These are phyloP conservation scores for Verticillium tricorpus DNA, from an alignment of 2,329 filamentous ascomycete genomes.

Conservation along the genomic window DNA sequence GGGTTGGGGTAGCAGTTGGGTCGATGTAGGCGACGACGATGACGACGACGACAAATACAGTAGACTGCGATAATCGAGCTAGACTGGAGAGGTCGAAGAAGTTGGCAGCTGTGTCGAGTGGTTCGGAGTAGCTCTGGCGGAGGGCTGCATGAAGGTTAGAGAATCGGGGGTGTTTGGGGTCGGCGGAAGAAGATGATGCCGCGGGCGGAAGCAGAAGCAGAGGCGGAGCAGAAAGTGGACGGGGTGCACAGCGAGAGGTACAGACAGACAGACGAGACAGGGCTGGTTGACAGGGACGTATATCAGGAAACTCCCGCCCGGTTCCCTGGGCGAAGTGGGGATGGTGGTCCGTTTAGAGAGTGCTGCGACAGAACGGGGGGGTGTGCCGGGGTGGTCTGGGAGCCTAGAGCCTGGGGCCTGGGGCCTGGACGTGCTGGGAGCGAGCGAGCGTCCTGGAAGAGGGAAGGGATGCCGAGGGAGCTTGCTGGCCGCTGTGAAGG, in stretches of 20 bases:
- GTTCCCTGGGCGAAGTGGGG: conserved; percentile 4
- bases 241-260: neutral
- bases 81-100: neutral
- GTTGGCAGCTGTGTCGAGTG: neutral
- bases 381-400: neutral
- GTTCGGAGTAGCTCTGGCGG: neutral
- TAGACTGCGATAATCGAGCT: neutral
- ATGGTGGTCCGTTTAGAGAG: neutral
- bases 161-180: neutral
- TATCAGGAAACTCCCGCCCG: conserved; percentile 2
- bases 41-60: neutral
- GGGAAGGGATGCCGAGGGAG: neutral
- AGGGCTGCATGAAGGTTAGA: neutral
- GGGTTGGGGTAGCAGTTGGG: neutral
- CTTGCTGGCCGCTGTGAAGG: neutral
- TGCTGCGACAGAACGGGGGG: neutral
- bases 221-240: conserved; percentile 1
- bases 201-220: conserved; percentile 3
- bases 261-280: neutral
- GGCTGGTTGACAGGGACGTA: conserved; percentile 1
- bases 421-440: neutral
- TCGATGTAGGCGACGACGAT: neutral
- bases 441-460: neutral
- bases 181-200: neutral
- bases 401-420: neutral